Base-by-base conservation (phyloP, 2,329 filamentous ascomycete species). In the Xylaria polymorpha region DNA sequence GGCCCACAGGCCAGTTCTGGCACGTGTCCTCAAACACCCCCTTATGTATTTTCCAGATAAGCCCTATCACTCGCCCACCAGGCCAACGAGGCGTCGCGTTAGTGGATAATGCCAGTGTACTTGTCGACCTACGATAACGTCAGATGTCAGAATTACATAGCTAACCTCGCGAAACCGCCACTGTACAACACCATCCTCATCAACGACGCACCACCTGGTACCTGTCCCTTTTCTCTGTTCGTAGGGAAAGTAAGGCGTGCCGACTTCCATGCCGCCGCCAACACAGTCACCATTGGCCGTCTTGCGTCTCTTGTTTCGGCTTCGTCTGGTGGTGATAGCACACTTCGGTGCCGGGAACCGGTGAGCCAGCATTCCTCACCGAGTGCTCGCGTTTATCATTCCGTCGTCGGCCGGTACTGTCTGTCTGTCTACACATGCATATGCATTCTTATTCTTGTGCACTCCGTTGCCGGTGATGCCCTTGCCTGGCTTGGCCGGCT, bases 381-480 rank as follows among this genome's bases (percentile, higher is more conserved):
- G 60, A 60, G 61, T 44, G 51, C 32, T 59, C 57, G 55, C 61
- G 70, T 67, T 55, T 50, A 65, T 59, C 61, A 29, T 29, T 29
- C 32, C 62, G 35, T 46, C 63, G 59, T 48, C 50, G 20, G 29
- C 61, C 41, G 53, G 25, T 18, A 4, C 51, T 68, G 51, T 15
- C 66, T 57, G 64, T 73, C 61, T 60, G 71, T 73, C 61, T 61
- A 71, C 78, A 78, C 76, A 81, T 81, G 80, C 77, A 69, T 79
- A 81, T 81, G 80, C 77, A 69, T 79, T 74, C 74, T 74, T 74
- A 69, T 79, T 74, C 74, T 74, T 74, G 66, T 68, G 68, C 57
- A 66, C 67, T 74, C 71, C 68, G 73, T 77, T 80, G 73, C 77
- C 78, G 80, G 80, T 81, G 77, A 82, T 80, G 79, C 80, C 78